Evolutionary conservation across 2,329 filamentous ascomycete genomes (phyloP), one percentile per base, ranked within the genome.

Genomic region (Mollisia scopiformis): DNA sequence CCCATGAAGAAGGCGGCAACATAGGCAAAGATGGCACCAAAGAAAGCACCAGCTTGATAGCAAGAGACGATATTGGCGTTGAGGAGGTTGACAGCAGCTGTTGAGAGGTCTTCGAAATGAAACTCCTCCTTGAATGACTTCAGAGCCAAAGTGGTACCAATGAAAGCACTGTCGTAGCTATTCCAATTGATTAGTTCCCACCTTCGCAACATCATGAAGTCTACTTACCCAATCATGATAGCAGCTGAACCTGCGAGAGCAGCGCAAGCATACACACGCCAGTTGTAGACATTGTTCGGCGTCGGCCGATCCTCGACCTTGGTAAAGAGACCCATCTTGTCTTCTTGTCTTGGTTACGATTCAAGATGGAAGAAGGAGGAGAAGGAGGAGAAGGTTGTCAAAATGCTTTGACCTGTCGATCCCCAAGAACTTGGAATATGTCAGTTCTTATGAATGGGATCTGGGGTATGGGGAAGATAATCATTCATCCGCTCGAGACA

Each of bases 1-100:
- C 90, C 90, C 63, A 88, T 77, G 72, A 83, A 90, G 77, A 89
- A 87, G 30, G 84, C 86, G 33, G 85, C 82, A 8, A 79, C 81
- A 67, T 90, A 93, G 59, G 87, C 89, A 62, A 84, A 82, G 41
- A 92, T 77, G n/a, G 88, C 85, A 54, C 91, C 91, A 68, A 94
- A 93, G 78, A 95, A 93, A 62, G 90, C 90, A 61, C 91, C 91
- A 10, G 91, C 91, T 75, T 94, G 91, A 77, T 92, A 93, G 57
- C 89, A 84, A 27, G 88, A 92, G 55, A 93, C 90, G 63, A 93
- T 92, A 74, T 93, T 94, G 69, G 88, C 80, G 70, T 86, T 88
- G 51, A 90, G 78, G 3, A 90, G 75, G 30, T 86, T 82, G 27
- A 87, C 76, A n/a, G 83, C 71, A 2, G 69, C 58, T 0, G 72